Evolutionary conservation across 1,139 yeast genomes (phyloP), one percentile per base, ranked within the genome.

Genomic region (Kluyveromyces sp.): DNA sequence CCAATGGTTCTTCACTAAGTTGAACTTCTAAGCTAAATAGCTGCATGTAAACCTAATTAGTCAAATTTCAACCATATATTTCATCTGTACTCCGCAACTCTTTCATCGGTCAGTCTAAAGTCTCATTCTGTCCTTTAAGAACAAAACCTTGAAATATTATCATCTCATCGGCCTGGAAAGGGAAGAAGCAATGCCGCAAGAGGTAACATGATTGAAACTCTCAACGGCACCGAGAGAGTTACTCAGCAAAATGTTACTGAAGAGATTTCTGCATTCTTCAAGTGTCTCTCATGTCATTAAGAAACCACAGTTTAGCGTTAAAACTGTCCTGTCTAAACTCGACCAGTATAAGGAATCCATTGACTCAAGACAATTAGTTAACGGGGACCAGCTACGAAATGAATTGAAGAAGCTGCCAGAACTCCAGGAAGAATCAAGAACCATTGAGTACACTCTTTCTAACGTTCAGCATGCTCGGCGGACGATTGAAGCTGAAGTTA

Each of bases 1-100:
- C 89, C 89, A 88, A 77, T 92, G 98, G 98, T 92, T 92, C 83
- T 92, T 92, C 87, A 83, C 95, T 75, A 92, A 92, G 80, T 86
- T 92, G 73, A 85, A 88, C 80, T 92, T 92, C 80, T 92, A 88
- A 85, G 57, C 41, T 38, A 38, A 38, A 38, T 38, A 38, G 41
- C 41, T 38, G 41, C 41, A 38, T 38, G 41, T 38, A 38, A 38
- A 38, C 41, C 41, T 38, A 38, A 38, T 38, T 38, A 38, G 41
- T 38, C 54, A 49, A 41, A 42, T 42, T 50, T 41, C 43, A 36
- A 33, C 42, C 37, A 39, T 39, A 28, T 36, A 29, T 28, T 36
- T 28, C 40, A 36, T 31, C 33, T 33, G 37, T 39, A 39, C 42
- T 31, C 42, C 39, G 34, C 18, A 32, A 18, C 18, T 22, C 26